These are phyloP conservation scores for Pseudomonodictys pantanalensis DNA, from an alignment of 495 filamentous ascomycete species.

Conservation along the genomic window DNA sequence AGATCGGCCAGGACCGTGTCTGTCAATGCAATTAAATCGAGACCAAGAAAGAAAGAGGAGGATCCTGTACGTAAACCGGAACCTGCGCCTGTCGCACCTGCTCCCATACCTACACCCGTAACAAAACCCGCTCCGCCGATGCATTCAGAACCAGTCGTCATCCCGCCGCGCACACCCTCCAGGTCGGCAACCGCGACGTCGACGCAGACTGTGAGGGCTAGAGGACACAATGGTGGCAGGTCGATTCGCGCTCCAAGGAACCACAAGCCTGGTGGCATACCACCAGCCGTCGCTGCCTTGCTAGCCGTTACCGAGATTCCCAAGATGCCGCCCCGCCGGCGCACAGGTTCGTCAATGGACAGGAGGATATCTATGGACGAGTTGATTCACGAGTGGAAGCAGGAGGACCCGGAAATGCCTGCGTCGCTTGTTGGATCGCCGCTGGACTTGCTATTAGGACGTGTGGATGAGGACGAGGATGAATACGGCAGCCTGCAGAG, in stretches of 20 bases:
- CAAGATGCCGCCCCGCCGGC: conserved; percentile 32
- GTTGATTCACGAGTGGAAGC: conserved; percentile 43
- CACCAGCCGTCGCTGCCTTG: conserved; percentile 46
- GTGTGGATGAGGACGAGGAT: conserved; percentile 34
- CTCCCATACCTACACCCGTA: too few relatives aligned
- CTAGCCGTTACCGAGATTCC: conserved; percentile 47
- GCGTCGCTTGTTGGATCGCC: conserved; percentile 34
- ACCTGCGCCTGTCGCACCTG: neutral
- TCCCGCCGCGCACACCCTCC: conserved; percentile 28
- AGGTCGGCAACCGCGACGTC: conserved; percentile 1
- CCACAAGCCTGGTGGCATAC: conserved; percentile 40
- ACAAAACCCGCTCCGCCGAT: conserved; percentile 8
- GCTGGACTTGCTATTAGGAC: conserved; percentile 42
- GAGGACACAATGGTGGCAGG: conserved; percentile 33
- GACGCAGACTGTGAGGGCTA: conserved; percentile 29
- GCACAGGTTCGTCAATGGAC: conserved; percentile 15
- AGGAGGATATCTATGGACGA: conserved; percentile 43
- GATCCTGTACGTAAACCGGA: neutral
- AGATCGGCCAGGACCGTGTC: conserved; percentile 9
- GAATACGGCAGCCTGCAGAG: conserved; percentile 26
- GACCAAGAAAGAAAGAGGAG: conserved; percentile 3
- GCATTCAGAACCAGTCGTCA: conserved; percentile 33
- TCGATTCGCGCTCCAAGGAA: conserved; percentile 2
- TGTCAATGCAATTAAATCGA: neutral
- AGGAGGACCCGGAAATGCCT: conserved; percentile 31